Evolutionary conservation across 1,139 yeast species (phyloP).

Genomic region (Pneumocystis jirovecii): DNA sequence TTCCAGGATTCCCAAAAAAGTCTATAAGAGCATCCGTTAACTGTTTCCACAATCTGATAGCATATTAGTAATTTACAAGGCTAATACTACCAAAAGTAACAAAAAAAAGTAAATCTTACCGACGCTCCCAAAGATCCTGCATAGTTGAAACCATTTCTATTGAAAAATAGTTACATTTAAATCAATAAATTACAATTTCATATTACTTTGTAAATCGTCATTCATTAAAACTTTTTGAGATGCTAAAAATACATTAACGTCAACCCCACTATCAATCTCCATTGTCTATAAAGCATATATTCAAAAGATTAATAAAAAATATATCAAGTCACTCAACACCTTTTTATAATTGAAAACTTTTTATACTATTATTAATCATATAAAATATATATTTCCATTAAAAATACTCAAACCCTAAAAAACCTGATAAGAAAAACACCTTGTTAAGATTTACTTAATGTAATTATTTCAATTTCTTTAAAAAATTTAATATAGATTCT

Average conservation of each 20-base stretch:
- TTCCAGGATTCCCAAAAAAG: conserved; percentile 41
- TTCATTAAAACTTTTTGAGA: not conserved
- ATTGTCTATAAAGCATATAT: not conserved
- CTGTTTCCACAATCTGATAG: conserved; percentile 43
- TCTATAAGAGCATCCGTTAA: conserved; percentile 54
- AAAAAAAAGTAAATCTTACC: conserved; percentile 23
- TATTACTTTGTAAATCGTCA: not conserved
- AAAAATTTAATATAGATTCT: not conserved
- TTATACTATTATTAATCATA: not conserved
- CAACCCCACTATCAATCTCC: not conserved
- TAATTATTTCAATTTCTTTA: not conserved
- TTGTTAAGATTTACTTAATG: not conserved
- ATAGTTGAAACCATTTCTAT: conserved; percentile 42
- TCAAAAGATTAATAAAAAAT: not conserved
- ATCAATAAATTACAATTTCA: not conserved
- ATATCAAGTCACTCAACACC: not conserved
- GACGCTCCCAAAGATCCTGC: conserved; percentile 78
- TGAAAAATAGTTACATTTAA: not conserved
- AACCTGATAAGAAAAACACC: not conserved
- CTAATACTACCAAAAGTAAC: not conserved
- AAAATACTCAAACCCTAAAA: not conserved
- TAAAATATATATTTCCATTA: not conserved
- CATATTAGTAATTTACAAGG: not conserved
- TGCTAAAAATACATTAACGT: not conserved
- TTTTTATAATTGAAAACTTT: not conserved